Conservation (phyloP, 164 flowering plant species). For the Vitis labrusca region DNA sequence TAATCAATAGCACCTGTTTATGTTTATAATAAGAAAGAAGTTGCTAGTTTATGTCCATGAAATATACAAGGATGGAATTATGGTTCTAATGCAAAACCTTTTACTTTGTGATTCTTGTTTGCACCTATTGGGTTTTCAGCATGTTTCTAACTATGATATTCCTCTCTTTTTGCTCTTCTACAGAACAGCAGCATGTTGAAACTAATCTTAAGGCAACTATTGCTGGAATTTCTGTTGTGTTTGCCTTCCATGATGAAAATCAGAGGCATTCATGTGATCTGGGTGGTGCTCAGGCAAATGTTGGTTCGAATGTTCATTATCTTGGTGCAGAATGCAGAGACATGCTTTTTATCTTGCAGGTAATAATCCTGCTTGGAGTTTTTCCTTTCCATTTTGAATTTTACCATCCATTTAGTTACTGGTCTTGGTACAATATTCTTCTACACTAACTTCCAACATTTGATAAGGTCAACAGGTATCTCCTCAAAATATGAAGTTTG, state of each 20-base stretch:
- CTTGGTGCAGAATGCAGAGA: conserved; percentile 52
- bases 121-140: background rate
- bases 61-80: background rate
- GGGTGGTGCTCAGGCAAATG: conserved; percentile 19
- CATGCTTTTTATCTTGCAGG: conserved; percentile 61
- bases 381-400: background rate
- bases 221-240: conserved; percentile 56
- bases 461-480: conserved; percentile 70
- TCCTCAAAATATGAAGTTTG: conserved; percentile 60
- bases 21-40: no score
- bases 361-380: conserved; percentile 29
- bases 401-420: background rate
- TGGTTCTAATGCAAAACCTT: background rate
- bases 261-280: conserved; percentile 19
- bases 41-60: background rate
- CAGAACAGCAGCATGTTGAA: conserved; percentile 83
- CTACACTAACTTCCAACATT: conserved; percentile 21
- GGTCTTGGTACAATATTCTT: background rate
- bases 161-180: conserved; percentile 15
- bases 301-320: conserved; percentile 35
- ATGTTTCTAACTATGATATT: background rate
- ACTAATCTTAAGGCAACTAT: conserved; percentile 65
- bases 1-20: no score
- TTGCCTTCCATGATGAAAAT: conserved; percentile 66
- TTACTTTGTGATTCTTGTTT: background rate